Evolutionary conservation across 768 basidiomycete species (phyloP), one percentile per base, ranked within the genome.

Genomic region (Trametes coccinea): DNA sequence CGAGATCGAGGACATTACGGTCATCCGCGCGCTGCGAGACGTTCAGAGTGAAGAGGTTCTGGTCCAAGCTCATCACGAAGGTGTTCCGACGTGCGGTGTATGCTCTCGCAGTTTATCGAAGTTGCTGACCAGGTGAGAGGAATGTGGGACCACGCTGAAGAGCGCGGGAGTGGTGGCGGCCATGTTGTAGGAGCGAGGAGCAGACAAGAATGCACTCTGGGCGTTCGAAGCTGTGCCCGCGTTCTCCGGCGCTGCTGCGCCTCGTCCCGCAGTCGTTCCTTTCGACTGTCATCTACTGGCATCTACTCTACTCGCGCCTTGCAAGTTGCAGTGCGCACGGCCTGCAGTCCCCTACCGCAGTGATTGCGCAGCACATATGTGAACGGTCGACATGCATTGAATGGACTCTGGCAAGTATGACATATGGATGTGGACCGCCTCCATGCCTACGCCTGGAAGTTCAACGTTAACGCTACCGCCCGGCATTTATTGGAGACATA

Each of bases 41-140:
- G 64, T 82, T 74, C 56, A 94, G 84, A 2, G 92, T 93, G 77
- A 93, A 94, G 10, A 94, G 77, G 71, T 93, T 93, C 73, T 91
- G 83, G 73, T 93, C 92, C 56, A 94, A 77, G 70, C 90, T 90
- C 92, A 93, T 93, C 6, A 29, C 22, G 13, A 5, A 22, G 27
- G 37, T 3, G 14, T 29, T n/a, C 33, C 13, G 29, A 6, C 22
- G 27, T 17, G 13, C 7, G 6, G 37, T 5, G 22, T 10, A 41
- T 33, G 40, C 33, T 17, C 29, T 16, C 31, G 27, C 31, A 31
- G 40, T 22, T 27, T 54, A 11, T 37, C 16, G 6, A 54, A 33
- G 43, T 14, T n/a, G 40, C 34, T 53, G 45, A 14, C 10, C 3
- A 37, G 34, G 51, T 31, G 17, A 22, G 47, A 31, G 55, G 14